Base-by-base conservation (phyloP, 345 rosid species). In the Cardamine chenopodiifolia region DNA sequence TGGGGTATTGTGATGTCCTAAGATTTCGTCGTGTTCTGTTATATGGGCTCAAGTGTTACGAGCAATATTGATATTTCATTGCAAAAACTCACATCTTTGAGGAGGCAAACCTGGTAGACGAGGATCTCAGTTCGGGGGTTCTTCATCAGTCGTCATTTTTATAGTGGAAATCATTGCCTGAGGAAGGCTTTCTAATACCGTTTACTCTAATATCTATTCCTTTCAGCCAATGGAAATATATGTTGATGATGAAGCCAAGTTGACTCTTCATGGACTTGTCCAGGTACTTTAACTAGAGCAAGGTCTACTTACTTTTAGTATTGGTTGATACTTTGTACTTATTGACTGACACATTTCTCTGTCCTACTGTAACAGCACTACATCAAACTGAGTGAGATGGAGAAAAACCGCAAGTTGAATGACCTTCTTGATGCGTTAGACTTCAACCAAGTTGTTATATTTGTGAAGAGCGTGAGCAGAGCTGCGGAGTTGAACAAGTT, bases 191-290 rank as follows among this genome's bases (percentile, higher is more conserved):
- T 83, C 90, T 91, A 89, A 93, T 82, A 67, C 80, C 82, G 64
- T 88, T 91, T 84, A 82, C 85, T 87, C 79, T 89, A 83, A 86
- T 84, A 78, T 89, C 85, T 90, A 53, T 86, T 85, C 88, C 82
- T 90, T 96, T 80, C 97, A 96, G 98, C 99, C 99, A 9, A 96
- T 92, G 98, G 98, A 96, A 85, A 96, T 96, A 72, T 96, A 96
- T 81, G 99, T 96, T 10, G 97, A 91, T 17, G 97, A 92, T 18
- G 99, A 96, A 82, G 97, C 99, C 72, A 96, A 96, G 84, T 79
- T 96, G 88, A 96, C 99, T 67, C 97, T 96, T 40, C 97, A 96
- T 71, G 99, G 99, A 42, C 98, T 96, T 78, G 98, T 96, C 45
- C 99, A 92, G 94, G 99, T 92, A 83, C 22, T 5, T 66, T 18